These are phyloP conservation scores for Talaromyces sp. DNA, from an alignment of 2,329 filamentous ascomycete species.

Conservation along the genomic window DNA sequence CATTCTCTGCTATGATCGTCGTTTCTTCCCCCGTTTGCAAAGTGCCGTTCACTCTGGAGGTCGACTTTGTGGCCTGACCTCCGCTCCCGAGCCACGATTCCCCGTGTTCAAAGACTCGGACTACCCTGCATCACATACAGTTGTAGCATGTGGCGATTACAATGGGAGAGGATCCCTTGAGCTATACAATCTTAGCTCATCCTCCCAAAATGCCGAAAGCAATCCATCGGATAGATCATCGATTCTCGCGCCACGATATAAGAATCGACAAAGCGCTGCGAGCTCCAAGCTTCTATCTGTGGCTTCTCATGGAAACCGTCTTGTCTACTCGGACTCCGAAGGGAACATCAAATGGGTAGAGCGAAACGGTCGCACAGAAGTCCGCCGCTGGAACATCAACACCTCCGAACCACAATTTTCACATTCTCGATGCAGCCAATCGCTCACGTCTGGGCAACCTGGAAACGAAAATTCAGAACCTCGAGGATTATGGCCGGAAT, in stretches of 20 bases:
- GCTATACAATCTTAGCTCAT: slow-evolving; percentile 61
- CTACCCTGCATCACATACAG: slow-evolving; percentile 61
- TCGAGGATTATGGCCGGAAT: slow-evolving; percentile 59
- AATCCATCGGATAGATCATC: slow-evolving; percentile 31
- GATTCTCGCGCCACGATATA: slow-evolving; percentile 49
- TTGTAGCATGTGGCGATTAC: slow-evolving; percentile 86
- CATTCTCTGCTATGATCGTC: slow-evolving; percentile 85
- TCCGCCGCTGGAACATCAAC: slow-evolving; percentile 63
- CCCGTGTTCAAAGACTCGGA: slow-evolving; percentile 43
- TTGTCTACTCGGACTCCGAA: slow-evolving; percentile 82
- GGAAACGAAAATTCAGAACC: slow-evolving; percentile 39
- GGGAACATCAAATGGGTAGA: slow-evolving; percentile 91
- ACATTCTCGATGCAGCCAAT: slow-evolving; percentile 14
- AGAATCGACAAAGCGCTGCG: slow-evolving; percentile 83
- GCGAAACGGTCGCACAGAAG: slow-evolving; percentile 67
- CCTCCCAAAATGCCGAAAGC: slow-evolving; percentile 30
- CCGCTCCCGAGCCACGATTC: slow-evolving; percentile 60
- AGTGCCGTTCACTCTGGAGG: slow-evolving; percentile 84
- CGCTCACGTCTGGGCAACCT: slow-evolving; percentile 14
- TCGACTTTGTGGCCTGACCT: slow-evolving; percentile 71
- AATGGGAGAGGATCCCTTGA: slow-evolving; percentile 89
- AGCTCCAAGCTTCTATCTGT: slow-evolving; percentile 80
- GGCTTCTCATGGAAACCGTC: slow-evolving; percentile 75
- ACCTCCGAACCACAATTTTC: slow-evolving; percentile 31
- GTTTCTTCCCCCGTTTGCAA: slow-evolving; percentile 76